Evolutionary conservation across 805 yeast species (phyloP).

Genomic region (Nakazawaea ernobii): DNA sequence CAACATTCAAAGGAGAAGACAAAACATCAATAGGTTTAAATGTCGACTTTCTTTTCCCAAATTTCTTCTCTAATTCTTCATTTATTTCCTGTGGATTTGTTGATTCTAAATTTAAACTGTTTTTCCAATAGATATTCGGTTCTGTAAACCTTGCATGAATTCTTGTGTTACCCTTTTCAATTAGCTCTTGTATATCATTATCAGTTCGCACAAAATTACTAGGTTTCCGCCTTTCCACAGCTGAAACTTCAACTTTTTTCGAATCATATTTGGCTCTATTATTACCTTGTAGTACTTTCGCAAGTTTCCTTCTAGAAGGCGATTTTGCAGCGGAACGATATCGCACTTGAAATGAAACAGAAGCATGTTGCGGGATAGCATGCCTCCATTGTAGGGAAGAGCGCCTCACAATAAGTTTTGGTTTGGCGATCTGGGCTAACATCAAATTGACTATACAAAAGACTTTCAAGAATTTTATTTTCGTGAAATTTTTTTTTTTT

Average conservation of each 20-base stretch:
- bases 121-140: slow-evolving; percentile 27
- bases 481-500: not conserved
- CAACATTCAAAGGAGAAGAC: slow-evolving; percentile 33
- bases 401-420: no score
- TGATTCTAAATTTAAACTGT: slow-evolving; percentile 14
- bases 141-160: slow-evolving; percentile 18
- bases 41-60: slow-evolving; percentile 13
- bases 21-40: slow-evolving; percentile 19
- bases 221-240: not conserved
- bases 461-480: no score
- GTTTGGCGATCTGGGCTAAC: no score
- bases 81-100: slow-evolving; percentile 11
- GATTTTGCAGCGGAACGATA: not conserved
- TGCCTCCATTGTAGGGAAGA: no score
- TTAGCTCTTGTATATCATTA: slow-evolving; percentile 21
- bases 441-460: not conserved
- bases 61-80: slow-evolving; percentile 13
- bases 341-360: not conserved
- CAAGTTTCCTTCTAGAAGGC: not conserved
- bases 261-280: not conserved
- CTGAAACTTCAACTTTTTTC: not conserved
- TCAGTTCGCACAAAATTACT: not conserved
- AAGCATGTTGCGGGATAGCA: no score
- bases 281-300: not conserved
- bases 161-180: slow-evolving; percentile 17